Evolutionary conservation across 1,284 basidiomycete genomes (phyloP), one percentile per base, ranked within the genome.

Genomic region (Vanrija sp.): DNA sequence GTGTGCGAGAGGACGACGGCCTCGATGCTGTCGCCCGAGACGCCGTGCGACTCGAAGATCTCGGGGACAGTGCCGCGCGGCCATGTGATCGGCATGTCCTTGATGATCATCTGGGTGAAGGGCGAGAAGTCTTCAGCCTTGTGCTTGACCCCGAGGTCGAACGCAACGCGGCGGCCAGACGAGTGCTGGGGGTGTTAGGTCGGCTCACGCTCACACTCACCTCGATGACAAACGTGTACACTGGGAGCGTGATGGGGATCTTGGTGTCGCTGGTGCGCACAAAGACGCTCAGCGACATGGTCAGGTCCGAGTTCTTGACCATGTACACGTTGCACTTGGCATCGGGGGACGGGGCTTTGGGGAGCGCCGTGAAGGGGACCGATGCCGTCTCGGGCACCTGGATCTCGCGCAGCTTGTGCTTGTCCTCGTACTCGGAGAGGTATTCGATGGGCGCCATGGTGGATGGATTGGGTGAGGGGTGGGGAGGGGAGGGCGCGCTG

Each of bases 251-350:
- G 27, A 51, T 45, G 12, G 25, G 37, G 0, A 46, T 25, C 19
- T 56, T 35, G 18, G 45, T 51, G 49, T 56, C 54, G 46, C 45
- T 48, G 19, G 54, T 56, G 49, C 54, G 54, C 41, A 56, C 23
- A 27, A 56, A 56, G 9, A 58, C 39, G 51, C 52, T 63, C 14
- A 59, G 56, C 12, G 35, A n/a, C 45, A 58, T 58, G 24, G 52
- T 56, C 15, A 60, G 43, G 41, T 51, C 58, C 4, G 56, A 45
- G n/a, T 56, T 43, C 36, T 41, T 37, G 46, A 51, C 36, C 20
- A 56, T 19, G 46, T 20, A 14, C 36, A 56, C 54, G 27, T 51
- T 51, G 54, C 54, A 56, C 9, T 45, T 41, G 20, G 54, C 54
- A 4, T 56, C 46, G 15, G 20, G n/a, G 7, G 25, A 41, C n/a